Evolutionary conservation across 768 basidiomycete genomes (phyloP).

Genomic region (Pulveroboletus frians): DNA sequence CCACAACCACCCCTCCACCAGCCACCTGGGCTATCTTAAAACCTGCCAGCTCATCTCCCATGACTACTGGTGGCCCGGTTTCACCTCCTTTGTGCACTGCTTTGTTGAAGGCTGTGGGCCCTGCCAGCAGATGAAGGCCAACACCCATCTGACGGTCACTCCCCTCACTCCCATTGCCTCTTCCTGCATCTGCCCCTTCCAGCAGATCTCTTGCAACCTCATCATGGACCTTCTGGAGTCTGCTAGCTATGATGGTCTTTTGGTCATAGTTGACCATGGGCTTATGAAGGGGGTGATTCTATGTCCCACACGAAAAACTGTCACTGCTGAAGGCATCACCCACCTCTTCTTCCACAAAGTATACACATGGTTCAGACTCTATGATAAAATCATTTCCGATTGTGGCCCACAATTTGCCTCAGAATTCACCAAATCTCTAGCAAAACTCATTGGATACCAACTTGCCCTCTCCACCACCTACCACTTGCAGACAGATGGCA

Average conservation of each 20-base stretch:
- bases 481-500: too few species aligned
- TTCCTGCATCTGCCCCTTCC: not conserved
- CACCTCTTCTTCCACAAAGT: not conserved
- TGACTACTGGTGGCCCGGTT: not conserved
- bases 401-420: too few species aligned
- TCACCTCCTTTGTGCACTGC: rapidly evolving
- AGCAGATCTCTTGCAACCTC: not conserved
- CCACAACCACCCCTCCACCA: too few species aligned
- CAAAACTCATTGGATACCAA: too few species aligned
- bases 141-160: not conserved
- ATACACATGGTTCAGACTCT: not conserved
- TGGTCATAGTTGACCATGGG: not conserved
- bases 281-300: not conserved
- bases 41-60: not conserved
- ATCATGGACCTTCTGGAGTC: not conserved
- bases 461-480: too few species aligned
- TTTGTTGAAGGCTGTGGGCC: rapidly evolving
- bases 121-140: not conserved
- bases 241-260: not conserved
- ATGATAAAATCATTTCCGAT: not conserved
- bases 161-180: too few species aligned
- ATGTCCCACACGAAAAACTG: not conserved
- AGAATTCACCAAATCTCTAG: too few species aligned
- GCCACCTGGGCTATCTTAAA: not conserved
- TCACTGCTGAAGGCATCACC: not conserved